phyloP scores from a whole-genome alignment of 2,329 filamentous ascomycete species.

The Boeremia exigua region DNA sequence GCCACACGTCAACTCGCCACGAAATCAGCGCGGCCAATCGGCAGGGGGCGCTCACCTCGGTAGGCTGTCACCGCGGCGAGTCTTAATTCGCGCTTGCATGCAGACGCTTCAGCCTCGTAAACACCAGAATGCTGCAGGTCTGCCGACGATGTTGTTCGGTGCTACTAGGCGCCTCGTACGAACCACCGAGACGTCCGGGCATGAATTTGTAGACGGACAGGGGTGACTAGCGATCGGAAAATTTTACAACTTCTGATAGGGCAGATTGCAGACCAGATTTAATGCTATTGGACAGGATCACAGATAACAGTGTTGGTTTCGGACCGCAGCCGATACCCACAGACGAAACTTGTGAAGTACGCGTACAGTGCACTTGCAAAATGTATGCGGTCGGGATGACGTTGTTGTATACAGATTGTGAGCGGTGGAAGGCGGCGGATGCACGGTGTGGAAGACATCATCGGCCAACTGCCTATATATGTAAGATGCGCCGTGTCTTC shows the following conservation, averaged over 20 bases:
- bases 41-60: background rate
- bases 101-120: background rate
- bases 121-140: background rate
- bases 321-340: too few species aligned
- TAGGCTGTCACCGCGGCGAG: background rate
- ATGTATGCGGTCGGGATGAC: background rate
- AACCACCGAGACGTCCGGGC: background rate
- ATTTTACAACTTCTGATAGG: too few species aligned
- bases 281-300: too few species aligned
- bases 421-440: constrained; percentile 7
- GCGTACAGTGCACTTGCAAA: background rate
- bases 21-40: too few species aligned
- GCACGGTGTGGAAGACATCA: constrained; percentile 3
- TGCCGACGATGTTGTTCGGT: background rate
- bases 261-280: too few species aligned
- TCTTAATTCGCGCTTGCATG: background rate
- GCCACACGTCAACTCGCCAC: constrained; percentile 8
- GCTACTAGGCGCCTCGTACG: constrained; percentile 4
- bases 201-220: too few species aligned
- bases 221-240: too few species aligned
- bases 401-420: background rate
- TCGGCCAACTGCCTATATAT: constrained; percentile 6
- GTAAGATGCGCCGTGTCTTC: background rate
- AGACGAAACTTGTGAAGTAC: background rate
- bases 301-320: too few species aligned